These are phyloP conservation scores for Peterozyma toletana DNA, from an alignment of 805 yeast genomes.

Conservation along the genomic window DNA sequence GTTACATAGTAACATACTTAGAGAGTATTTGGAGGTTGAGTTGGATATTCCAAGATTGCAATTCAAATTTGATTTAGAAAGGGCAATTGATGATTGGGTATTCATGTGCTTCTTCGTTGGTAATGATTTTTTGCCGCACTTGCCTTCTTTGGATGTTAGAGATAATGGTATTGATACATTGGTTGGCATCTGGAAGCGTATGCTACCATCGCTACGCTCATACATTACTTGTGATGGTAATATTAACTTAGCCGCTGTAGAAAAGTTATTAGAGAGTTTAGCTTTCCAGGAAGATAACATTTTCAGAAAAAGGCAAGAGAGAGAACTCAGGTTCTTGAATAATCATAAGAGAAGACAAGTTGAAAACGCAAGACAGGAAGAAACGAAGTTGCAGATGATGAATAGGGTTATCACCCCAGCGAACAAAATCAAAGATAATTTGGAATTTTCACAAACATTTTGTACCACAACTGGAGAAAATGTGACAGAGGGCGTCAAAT, in stretches of 20 bases:
- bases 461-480: slow-evolving; percentile 65
- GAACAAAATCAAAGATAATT: slow-evolving; percentile 8
- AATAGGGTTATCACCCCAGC: slow-evolving; percentile 30
- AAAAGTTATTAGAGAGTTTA: slow-evolving; percentile 54
- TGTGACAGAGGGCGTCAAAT: slow-evolving; percentile 58
- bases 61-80: slow-evolving; percentile 78
- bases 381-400: slow-evolving; percentile 34
- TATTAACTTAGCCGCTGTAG: slow-evolving; percentile 70
- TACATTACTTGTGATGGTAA: slow-evolving; percentile 89
- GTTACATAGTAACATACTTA: slow-evolving; percentile 80
- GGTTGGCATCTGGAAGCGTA: slow-evolving; percentile 75
- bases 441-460: slow-evolving; percentile 8
- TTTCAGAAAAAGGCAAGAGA: slow-evolving; percentile 60
- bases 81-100: slow-evolving; percentile 98
- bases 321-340: slow-evolving; percentile 64
- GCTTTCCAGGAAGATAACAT: slow-evolving; percentile 74
- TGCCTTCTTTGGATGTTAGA: slow-evolving; percentile 90
- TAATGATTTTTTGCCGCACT: slow-evolving; percentile 94
- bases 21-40: slow-evolving; percentile 86
- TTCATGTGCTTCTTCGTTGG: slow-evolving; percentile 98
- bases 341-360: slow-evolving; percentile 51
- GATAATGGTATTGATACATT: slow-evolving; percentile 87
- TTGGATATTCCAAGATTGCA: slow-evolving; percentile 61
- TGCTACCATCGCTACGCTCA: slow-evolving; percentile 58
- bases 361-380: slow-evolving; percentile 38